Evolutionary conservation across 805 yeast species (phyloP), one percentile per base, ranked within the genome.

Genomic region (Cyberlindnera euphorbiiphila): DNA sequence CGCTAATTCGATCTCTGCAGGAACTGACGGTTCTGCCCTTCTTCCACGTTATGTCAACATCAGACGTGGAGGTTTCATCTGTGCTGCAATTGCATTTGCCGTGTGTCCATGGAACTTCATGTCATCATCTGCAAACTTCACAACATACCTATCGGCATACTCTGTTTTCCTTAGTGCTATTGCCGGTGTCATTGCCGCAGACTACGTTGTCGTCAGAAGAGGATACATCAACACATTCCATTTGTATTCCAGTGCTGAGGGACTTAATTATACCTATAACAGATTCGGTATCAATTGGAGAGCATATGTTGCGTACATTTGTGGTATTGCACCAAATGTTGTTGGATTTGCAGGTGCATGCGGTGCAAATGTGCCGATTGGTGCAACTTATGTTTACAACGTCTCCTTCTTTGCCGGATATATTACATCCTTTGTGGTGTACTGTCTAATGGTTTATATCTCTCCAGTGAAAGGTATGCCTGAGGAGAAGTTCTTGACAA

Each of bases 281-380:
- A 61, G 53, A 21, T 61, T 66, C 32, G 96, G 96, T 26, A 50
- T 76, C 59, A 85, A 86, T 57, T 85, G 94, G 93, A 71, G 95
- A 58, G 96, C 91, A 2, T 78, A 75, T 48, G 76, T 70, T 22
- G 93, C 95, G 1, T 87, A 87, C 57, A 58, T 87, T 47, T 70
- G 80, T 48, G 95, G 95, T 38, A 80, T 88, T 42, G 65, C 78
- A 24, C 93, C 95, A 32, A 87, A 86, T 53, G 80, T 87, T 54
- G 83, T 83, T 15, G 96, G 96, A 2, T 87, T 87, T 51, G 91
- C 81, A 6, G 87, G 95, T 46, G 87, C 88, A 9, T 78, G 85
- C 17, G 85, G 81, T 26, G 73, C 78, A n/a, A 71, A 68, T 42
- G 94, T 86, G 12, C 94, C 95, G 20, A 64, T 66, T 32, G 95